Conservation (phyloP, 2,329 filamentous ascomycete species). For the Cercospora citrullina region DNA sequence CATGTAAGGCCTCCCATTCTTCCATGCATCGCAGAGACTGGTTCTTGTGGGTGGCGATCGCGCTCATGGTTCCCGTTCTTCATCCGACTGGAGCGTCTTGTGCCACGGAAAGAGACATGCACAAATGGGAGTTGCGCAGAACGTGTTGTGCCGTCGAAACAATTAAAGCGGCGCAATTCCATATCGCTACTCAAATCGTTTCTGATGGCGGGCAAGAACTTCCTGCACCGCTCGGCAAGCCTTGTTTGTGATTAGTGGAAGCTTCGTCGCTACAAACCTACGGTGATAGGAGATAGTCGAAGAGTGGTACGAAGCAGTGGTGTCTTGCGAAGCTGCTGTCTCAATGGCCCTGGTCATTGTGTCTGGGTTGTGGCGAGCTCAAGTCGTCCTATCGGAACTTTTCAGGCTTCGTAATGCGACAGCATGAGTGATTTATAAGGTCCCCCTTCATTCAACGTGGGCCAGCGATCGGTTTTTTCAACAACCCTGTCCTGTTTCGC, state of each 20-base stretch:
- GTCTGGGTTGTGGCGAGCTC: too few relatives aligned
- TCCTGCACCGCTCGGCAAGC: background rate
- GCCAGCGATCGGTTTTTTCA: too few relatives aligned
- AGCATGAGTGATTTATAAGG: too few relatives aligned
- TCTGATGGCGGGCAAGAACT: background rate
- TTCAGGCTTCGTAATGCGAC: too few relatives aligned
- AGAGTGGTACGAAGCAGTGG: too few relatives aligned
- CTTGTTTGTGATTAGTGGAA: background rate
- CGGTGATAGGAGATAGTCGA: too few relatives aligned
- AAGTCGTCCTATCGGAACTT: too few relatives aligned
- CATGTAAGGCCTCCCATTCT: background rate
- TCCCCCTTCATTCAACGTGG: too few relatives aligned
- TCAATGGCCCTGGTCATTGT: too few relatives aligned
- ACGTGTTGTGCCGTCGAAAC: background rate
- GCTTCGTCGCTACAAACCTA: background rate
- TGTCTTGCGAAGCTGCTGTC: too few relatives aligned
- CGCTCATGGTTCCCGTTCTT: background rate
- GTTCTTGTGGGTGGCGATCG: background rate
- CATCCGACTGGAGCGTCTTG: background rate
- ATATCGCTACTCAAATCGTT: background rate
- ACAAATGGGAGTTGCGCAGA: background rate
- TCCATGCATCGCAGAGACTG: background rate
- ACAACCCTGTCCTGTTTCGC: too few relatives aligned
- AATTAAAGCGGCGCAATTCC: background rate
- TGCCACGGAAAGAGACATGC: too few relatives aligned